Evolutionary conservation across 1,284 basidiomycete genomes (phyloP).

Genomic region (Trametes versicolor): DNA sequence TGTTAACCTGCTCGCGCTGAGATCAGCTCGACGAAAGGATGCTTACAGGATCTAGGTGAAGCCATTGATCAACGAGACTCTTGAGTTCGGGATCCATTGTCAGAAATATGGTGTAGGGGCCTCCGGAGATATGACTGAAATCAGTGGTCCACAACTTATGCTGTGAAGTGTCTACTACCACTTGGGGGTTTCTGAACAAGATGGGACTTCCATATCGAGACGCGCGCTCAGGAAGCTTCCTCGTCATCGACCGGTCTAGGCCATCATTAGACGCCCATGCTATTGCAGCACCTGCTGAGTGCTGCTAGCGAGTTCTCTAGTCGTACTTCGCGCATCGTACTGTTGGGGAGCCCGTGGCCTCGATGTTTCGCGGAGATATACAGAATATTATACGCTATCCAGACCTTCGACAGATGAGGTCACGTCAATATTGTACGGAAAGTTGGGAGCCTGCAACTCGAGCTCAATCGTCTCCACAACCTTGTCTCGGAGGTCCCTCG

Average conservation of each 20-base stretch:
- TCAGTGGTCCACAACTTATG: too few species aligned
- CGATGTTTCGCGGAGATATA: too few species aligned
- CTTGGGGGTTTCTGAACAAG: not conserved
- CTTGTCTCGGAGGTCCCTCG: slow-evolving; percentile 1
- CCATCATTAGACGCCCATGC: not conserved
- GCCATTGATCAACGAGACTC: slow-evolving; percentile 62
- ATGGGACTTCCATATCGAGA: slow-evolving; percentile 11
- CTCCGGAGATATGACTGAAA: not conserved
- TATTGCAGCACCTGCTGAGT: too few species aligned
- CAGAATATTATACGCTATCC: not conserved
- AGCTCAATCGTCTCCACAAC: not conserved
- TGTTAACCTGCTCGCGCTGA: not conserved
- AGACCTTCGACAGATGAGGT: not conserved
- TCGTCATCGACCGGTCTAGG: not conserved
- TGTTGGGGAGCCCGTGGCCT: too few species aligned
- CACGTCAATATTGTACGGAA: slow-evolving; percentile 20
- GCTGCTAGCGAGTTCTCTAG: not conserved
- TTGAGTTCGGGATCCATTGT: slow-evolving; percentile 45
- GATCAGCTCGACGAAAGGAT: not conserved
- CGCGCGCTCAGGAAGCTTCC: not conserved
- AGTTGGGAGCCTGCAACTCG: slow-evolving; percentile 6
- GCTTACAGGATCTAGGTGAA: slow-evolving; percentile 61
- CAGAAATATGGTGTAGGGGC: too few species aligned
- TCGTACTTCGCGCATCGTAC: too few species aligned
- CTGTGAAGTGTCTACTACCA: too few species aligned